phyloP scores from a whole-genome alignment of 495 filamentous ascomycete species.

The Penicillium odoratum region DNA sequence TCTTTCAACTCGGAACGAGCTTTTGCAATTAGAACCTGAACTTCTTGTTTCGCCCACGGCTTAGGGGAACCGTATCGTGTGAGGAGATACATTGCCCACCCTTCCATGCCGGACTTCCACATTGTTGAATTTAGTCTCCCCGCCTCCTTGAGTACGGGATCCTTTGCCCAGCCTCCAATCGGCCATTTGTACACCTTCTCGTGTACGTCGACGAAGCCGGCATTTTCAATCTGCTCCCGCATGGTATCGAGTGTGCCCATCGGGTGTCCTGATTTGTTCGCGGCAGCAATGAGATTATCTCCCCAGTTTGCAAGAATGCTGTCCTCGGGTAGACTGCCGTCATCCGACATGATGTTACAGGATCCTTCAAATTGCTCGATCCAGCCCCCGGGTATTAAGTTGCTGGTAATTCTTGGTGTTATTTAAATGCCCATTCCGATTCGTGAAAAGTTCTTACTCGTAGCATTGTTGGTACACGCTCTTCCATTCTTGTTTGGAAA shows the following conservation, averaged over 20 bases:
- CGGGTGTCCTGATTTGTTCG: conserved; percentile 1
- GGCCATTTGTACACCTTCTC: conserved; percentile 10
- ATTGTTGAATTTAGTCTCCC: conserved; percentile 1
- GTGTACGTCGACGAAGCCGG: conserved; percentile 8
- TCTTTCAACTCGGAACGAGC: conserved; percentile 26
- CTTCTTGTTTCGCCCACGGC: conserved; percentile 18
- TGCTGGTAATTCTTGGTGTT: background rate
- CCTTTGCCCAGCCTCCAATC: conserved; percentile 7
- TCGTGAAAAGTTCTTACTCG: background rate
- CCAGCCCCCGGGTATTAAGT: conserved; percentile 44
- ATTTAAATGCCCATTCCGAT: background rate
- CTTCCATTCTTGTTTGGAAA: background rate
- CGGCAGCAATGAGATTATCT: background rate
- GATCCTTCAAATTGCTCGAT: conserved; percentile 53
- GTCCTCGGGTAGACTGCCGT: conserved; percentile 21
- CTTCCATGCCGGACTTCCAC: conserved; percentile 7
- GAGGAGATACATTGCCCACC: conserved; percentile 7
- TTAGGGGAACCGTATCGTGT: background rate
- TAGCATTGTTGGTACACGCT: conserved; percentile 10
- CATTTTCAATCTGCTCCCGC: background rate
- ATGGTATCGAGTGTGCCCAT: conserved; percentile 1
- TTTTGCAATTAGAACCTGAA: conserved; percentile 25
- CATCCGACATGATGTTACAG: conserved; percentile 37
- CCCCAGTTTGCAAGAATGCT: background rate
- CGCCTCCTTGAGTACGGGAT: conserved; percentile 1